Evolutionary conservation across 257 asterid genomes (phyloP).

Genomic region (Henckelia pumila): DNA sequence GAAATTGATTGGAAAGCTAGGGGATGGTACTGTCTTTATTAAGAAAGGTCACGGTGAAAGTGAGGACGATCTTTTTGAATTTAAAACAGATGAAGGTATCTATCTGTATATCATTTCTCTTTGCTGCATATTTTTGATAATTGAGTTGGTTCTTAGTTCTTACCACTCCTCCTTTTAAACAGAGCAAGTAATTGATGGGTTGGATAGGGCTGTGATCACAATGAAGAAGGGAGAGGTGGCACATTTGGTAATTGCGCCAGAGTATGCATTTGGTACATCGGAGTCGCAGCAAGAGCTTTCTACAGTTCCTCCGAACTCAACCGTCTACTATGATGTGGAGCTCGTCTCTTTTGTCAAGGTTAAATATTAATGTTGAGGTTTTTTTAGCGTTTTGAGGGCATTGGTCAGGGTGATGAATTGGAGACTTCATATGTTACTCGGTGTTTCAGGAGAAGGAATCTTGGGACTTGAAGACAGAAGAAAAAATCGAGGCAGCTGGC

Average conservation of each 20-base stretch:
- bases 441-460: constrained; percentile 62
- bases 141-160: not conserved
- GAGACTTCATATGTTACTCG: not conserved
- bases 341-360: constrained; percentile 68
- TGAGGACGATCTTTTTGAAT: constrained; percentile 60
- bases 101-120: not conserved
- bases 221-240: constrained; percentile 75
- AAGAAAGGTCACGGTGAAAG: constrained; percentile 47
- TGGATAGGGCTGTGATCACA: constrained; percentile 52
- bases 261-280: constrained; percentile 61
- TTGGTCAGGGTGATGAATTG: not conserved
- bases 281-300: constrained; percentile 55
- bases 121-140: not conserved
- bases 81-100: constrained; percentile 70
- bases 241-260: constrained; percentile 48
- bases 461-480: constrained; percentile 66
- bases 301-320: constrained; percentile 63
- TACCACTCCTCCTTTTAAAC: constrained; percentile 14
- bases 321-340: constrained; percentile 54
- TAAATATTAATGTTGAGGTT: not conserved
- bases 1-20: constrained; percentile 61
- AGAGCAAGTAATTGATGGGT: constrained; percentile 71
- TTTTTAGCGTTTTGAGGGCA: not conserved
- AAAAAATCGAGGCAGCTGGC: constrained; percentile 65
- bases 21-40: constrained; percentile 56